Evolutionary conservation across 257 asterid genomes (phyloP).

Genomic region (Plectranthus barbatus): DNA sequence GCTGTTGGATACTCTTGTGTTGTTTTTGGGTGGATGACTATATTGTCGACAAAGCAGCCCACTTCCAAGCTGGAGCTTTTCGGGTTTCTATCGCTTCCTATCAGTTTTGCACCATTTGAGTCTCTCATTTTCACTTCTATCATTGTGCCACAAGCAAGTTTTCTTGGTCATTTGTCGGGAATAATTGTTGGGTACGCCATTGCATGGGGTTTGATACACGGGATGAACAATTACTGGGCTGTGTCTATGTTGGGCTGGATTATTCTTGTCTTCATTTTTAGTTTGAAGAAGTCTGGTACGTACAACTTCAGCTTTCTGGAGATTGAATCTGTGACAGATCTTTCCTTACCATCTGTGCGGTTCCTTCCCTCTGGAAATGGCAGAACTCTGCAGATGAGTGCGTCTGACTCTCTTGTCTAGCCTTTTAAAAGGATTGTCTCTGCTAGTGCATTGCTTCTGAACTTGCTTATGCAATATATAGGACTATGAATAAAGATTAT

Average conservation of each 20-base stretch:
- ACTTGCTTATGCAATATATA: not conserved
- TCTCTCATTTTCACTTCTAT: constrained; percentile 88
- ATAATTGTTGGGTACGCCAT: constrained; percentile 79
- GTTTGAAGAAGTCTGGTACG: constrained; percentile 88
- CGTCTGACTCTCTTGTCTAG: constrained; percentile 66
- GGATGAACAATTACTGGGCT: constrained; percentile 95
- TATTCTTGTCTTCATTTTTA: constrained; percentile 46
- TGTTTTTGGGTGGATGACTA: constrained; percentile 99
- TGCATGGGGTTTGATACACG: constrained; percentile 88
- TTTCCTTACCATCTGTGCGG: constrained; percentile 74
- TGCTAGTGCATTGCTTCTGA: constrained; percentile 1
- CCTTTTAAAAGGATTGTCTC: not conserved
- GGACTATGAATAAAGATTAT: not conserved
- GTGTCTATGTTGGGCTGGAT: constrained; percentile 82
- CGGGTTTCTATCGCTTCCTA: constrained; percentile 91
- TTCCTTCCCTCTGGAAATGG: constrained; percentile 61
- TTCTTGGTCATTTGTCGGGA: constrained; percentile 86
- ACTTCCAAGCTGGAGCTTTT: constrained; percentile 82
- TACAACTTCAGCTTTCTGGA: constrained; percentile 60
- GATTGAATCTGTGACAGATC: constrained; percentile 79
- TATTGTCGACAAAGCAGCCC: constrained; percentile 77
- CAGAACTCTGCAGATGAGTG: constrained; percentile 65
- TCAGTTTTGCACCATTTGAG: constrained; percentile 92
- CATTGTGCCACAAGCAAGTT: constrained; percentile 94
- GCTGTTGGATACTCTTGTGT: constrained; percentile 98